Evolutionary conservation across 73 alveolate species (phyloP), one percentile per base, ranked within the genome.

Genomic region (Paramecium pentaurelia): DNA sequence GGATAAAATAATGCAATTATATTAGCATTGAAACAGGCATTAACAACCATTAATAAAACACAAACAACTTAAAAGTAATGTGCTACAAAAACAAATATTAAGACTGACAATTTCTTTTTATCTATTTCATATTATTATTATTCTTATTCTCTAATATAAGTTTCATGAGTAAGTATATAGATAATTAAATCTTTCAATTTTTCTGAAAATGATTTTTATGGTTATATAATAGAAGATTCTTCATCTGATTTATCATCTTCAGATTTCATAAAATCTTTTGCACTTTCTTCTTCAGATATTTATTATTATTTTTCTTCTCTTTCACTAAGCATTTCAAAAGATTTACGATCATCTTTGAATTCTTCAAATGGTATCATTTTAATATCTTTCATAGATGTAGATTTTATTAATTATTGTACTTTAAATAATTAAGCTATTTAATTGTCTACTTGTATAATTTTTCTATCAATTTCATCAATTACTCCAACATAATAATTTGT

Each of bases 1-100:
- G 96, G 96, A 44, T 90, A 92, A 8, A 95, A 25, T 18, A 95
- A 27, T 5, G 97, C 75, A 1, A 95, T 75, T 12, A 95, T 9
- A 70, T 93, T 92, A 4, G 96, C 95, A 45, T 91, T 95, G n/a
- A 86, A 71, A 88, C 86, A 71, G 1, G 94, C 91, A 71, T 64
- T 88, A 9, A 71, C 28, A 3, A 49, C 49, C 85, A 88, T 71
- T 7, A 83, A 16, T 20, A 88, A 70, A 4, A 77, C 89, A 88
- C 94, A 88, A 25, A 88, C 60, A 2, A 40, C 68, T 47, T 88
- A 45, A 83, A 88, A 88, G 47, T 70, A 71, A 32, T 71, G 71
- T 4, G 86, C 49, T 20, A 88, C 87, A 88, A 88, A 88, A 10
- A 88, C 80, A 70, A 88, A 71, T 44, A 88, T 59, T 8, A 88